These are phyloP conservation scores for Lasiodiplodia sp. DNA, from an alignment of 2,329 filamentous ascomycete species.

Conservation along the genomic window DNA sequence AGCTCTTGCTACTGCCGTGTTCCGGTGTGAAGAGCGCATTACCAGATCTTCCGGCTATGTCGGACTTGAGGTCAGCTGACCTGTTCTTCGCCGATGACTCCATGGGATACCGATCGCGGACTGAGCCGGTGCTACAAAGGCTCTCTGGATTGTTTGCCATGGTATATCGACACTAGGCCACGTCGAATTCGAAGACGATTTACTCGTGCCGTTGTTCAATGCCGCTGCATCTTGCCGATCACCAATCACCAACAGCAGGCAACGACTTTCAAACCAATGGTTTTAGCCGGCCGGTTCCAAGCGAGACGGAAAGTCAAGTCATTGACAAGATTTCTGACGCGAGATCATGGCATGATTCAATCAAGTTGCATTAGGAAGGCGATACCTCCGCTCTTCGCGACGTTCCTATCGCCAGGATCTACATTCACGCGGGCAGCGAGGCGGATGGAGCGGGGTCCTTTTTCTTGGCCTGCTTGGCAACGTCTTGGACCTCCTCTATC, in stretches of 20 bases:
- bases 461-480: slow-evolving; percentile 18
- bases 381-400: neutral
- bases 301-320: neutral
- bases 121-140: neutral
- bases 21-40: neutral
- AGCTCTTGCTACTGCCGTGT: neutral
- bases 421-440: neutral
- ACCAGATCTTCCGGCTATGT: neutral
- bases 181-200: neutral
- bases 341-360: slow-evolving; percentile 17
- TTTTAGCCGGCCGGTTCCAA: neutral
- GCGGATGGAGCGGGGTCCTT: slow-evolving; percentile 12
- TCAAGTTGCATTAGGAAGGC: neutral
- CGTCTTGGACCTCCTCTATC: slow-evolving; percentile 23
- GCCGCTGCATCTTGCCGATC: neutral
- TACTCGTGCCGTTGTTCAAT: neutral
- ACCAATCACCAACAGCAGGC: neutral
- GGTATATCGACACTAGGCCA: neutral
- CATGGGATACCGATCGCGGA: neutral
- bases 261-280: neutral
- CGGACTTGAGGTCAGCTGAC: neutral
- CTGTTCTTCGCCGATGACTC: neutral
- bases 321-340: neutral
- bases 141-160: neutral
- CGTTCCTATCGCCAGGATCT: slow-evolving; percentile 8